A percentile compares a stretch with the other conserved stretches of the same genome.
Evolutionary conservation across 257 asterid species (phyloP).

Genomic region (Penstemon davidsonii): DNA sequence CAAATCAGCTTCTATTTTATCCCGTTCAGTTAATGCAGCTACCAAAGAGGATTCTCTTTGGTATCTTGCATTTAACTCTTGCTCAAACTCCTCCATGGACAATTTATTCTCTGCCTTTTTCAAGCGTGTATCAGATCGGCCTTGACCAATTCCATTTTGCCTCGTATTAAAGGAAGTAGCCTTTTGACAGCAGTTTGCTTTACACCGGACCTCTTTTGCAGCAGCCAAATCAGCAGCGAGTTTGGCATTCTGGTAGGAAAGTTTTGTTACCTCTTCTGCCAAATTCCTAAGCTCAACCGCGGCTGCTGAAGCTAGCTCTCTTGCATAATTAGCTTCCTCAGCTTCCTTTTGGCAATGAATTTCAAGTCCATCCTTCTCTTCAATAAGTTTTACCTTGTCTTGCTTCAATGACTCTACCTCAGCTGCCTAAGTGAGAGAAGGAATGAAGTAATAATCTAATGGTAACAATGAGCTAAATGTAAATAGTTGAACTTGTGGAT

Average conservation of each 20-base stretch:
- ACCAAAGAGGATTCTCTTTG: slow-evolving; percentile 84
- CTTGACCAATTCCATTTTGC: slow-evolving; percentile 36
- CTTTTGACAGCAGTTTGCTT: slow-evolving; percentile 50
- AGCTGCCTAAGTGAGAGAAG: slow-evolving; percentile 50
- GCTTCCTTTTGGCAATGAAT: slow-evolving; percentile 55
- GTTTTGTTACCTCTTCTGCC: slow-evolving; percentile 80
- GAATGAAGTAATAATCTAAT: slow-evolving; percentile 15
- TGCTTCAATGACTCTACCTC: slow-evolving; percentile 75
- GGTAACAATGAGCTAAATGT: background rate
- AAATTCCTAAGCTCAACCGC: slow-evolving; percentile 82
- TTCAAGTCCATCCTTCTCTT: slow-evolving; percentile 67
- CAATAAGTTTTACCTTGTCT: slow-evolving; percentile 54
- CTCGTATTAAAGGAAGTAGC: slow-evolving; percentile 34
- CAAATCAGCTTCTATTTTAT: slow-evolving; percentile 65
- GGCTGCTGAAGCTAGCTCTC: slow-evolving; percentile 81
- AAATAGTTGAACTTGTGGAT: background rate
- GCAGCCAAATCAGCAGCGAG: slow-evolving; percentile 55
- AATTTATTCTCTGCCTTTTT: slow-evolving; percentile 47
- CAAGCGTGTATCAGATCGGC: slow-evolving; percentile 34
- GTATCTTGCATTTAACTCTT: slow-evolving; percentile 60
- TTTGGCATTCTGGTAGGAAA: slow-evolving; percentile 73
- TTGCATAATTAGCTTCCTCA: slow-evolving; percentile 77
- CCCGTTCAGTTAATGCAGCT: slow-evolving; percentile 77
- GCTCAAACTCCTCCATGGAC: slow-evolving; percentile 61
- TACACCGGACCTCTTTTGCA: slow-evolving; percentile 40